These are phyloP conservation scores for Leishmania guyanensis DNA, from an alignment of 208 protist species.

Conservation along the genomic window DNA sequence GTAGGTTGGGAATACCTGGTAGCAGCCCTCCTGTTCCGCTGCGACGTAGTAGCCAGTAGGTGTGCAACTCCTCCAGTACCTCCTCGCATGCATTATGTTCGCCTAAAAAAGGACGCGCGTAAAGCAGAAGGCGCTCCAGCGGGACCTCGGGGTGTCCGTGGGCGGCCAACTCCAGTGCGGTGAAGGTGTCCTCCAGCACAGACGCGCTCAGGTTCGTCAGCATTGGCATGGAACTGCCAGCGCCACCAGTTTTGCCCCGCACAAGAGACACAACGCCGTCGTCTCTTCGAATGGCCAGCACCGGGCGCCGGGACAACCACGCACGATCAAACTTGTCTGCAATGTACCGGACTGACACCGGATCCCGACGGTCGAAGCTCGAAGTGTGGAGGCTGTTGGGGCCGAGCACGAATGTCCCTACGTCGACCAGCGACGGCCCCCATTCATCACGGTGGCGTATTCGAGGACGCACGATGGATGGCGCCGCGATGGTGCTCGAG, in stretches of 20 bases:
- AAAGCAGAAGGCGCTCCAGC: constrained; percentile 41
- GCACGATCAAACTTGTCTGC: constrained; percentile 63
- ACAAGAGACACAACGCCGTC: constrained; percentile 30
- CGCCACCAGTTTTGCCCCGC: constrained; percentile 52
- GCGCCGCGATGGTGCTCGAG: constrained; percentile 35
- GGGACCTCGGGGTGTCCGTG: constrained; percentile 49
- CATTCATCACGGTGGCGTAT: constrained; percentile 55
- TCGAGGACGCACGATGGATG: constrained; percentile 61
- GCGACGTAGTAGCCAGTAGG: constrained; percentile 78
- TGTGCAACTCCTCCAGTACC: constrained; percentile 54
- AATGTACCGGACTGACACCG: constrained; percentile 58
- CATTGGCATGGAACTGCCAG: constrained; percentile 20
- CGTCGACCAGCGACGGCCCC: constrained; percentile 36
- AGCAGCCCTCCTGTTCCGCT: constrained; percentile 49
- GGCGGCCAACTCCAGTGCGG: constrained; percentile 57
- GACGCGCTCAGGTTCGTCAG: constrained; percentile 18
- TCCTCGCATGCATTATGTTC: constrained; percentile 22
- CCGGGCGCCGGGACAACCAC: constrained; percentile 50
- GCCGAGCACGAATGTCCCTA: constrained; percentile 43
- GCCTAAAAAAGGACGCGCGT: constrained; percentile 13
- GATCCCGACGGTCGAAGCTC: constrained; percentile 11
- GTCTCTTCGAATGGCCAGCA: constrained; percentile 23
- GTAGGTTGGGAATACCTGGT: constrained; percentile 67
- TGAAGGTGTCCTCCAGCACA: constrained; percentile 68
- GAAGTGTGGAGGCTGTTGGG: constrained; percentile 17